Conservation (phyloP, 441 rosid species). For the Gossypium gossypioides region DNA sequence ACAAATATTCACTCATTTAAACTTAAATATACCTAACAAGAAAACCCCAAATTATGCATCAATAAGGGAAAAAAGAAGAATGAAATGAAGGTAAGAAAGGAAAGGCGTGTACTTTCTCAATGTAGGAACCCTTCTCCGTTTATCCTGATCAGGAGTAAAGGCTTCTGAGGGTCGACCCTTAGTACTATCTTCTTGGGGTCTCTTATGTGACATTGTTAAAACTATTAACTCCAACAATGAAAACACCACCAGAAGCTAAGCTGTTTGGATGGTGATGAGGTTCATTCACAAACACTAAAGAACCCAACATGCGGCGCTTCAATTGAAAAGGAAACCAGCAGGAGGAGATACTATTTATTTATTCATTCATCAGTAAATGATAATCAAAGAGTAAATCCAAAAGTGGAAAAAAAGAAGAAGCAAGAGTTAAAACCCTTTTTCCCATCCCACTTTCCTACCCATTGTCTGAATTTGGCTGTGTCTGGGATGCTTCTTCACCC, state of each 20-base stretch:
- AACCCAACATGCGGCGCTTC: slow-evolving; percentile 25
- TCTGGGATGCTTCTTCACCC: slow-evolving; percentile 29
- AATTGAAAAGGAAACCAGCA: not conserved
- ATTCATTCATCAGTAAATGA: not conserved
- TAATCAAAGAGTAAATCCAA: slow-evolving; percentile 25
- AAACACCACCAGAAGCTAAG: not conserved
- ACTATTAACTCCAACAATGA: slow-evolving; percentile 13
- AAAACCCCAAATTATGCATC: slow-evolving; percentile 8
- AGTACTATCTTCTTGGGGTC: slow-evolving; percentile 53
- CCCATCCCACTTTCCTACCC: slow-evolving; percentile 17
- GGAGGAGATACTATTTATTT: not conserved
- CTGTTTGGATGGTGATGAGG: slow-evolving; percentile 2
- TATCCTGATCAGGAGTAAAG: slow-evolving; percentile 38
- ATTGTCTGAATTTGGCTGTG: slow-evolving; percentile 25
- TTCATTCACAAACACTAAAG: not conserved
- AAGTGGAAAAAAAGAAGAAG: not conserved
- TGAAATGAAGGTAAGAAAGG: not conserved
- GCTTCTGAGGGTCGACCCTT: slow-evolving; percentile 38
- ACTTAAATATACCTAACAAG: slow-evolving; percentile 4
- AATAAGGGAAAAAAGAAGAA: not conserved
- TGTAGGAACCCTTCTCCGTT: slow-evolving; percentile 44
- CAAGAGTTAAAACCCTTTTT: not conserved
- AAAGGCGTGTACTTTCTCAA: slow-evolving; percentile 36
- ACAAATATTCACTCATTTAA: not conserved
- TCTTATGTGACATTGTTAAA: slow-evolving; percentile 71